Evolutionary conservation across 192 early-diverging fungal species (phyloP), one percentile per base, ranked within the genome.

Genomic region (Dissophora ornata): DNA sequence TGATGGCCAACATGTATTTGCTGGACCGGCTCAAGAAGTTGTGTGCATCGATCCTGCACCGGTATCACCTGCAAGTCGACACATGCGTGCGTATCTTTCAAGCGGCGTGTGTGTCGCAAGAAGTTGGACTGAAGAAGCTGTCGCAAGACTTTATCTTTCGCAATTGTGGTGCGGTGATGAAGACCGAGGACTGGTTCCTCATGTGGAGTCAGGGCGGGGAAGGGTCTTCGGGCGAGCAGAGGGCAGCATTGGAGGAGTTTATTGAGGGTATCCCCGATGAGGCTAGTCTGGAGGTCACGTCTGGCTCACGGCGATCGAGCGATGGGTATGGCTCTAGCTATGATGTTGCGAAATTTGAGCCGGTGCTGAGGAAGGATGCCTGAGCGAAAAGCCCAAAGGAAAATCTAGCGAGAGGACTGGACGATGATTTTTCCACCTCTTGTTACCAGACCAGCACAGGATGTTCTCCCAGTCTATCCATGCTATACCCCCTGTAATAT

Each of bases 1-100:
- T 86, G 29, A 78, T 90, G 67, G 85, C 84, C 36, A 86, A 88
- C 49, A 80, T 85, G 56, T 90, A 90, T 52, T 67, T 85, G 19
- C 33, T 87, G 32, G 78, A 81, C 30, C 67, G 88, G 38, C 80
- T 90, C 50, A 84, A 87, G 57, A 87, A 87, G 44, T 30, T 87
- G n/a, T 87, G 85, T 61, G 82, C 80, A 8, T 80, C 80, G 22
- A 60, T 70, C 13, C 63, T 90, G 25, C 84, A 86, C 29, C 67
- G 66, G 21, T 58, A 62, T 25, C 82, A 85, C 26, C 47, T 90
- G 36, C 69, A 77, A 5, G 62, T 87, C 15, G 84, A 88, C 16
- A 86, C 80, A 2, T 86, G 83, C 57, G 78, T 79, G 2, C 40
- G 71, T 0, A 86, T 88, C 36, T 90, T 87, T 57, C 84, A 81